A percentile compares a stretch with the other conserved stretches of the same genome.
phyloP scores from a whole-genome alignment of 228 moss, liverwort and hornwort species.

The Sphagnum fallax region DNA sequence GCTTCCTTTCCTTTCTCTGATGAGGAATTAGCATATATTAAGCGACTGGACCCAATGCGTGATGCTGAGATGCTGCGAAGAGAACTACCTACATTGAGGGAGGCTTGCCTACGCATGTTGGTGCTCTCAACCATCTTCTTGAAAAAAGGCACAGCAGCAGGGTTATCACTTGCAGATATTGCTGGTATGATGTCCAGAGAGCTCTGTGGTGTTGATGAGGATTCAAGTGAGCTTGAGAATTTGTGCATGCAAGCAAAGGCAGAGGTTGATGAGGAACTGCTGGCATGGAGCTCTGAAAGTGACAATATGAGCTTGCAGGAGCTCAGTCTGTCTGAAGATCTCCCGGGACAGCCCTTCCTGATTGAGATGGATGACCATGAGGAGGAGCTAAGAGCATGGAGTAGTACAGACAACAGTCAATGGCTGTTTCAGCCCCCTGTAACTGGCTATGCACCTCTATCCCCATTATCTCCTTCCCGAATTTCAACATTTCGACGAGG shows the following conservation, averaged over 20 bases:
- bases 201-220: slow-evolving; percentile 76
- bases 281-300: slow-evolving; percentile 22
- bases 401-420: slow-evolving; percentile 16
- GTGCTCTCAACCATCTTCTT: slow-evolving; percentile 72
- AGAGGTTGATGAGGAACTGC: slow-evolving; percentile 30
- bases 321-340: slow-evolving; percentile 19
- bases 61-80: slow-evolving; percentile 55
- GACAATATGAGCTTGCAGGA: slow-evolving; percentile 22
- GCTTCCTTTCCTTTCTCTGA: slow-evolving; percentile 83
- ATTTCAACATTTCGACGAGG: slow-evolving; percentile 26
- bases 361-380: slow-evolving; percentile 67
- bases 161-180: slow-evolving; percentile 74
- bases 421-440: slow-evolving; percentile 25
- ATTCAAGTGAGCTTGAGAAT: slow-evolving; percentile 75
- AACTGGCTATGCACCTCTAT: slow-evolving; percentile 21
- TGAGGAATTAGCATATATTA: slow-evolving; percentile 79
- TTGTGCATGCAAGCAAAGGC: slow-evolving; percentile 55
- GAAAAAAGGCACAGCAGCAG: slow-evolving; percentile 65
- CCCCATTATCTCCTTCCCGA: slow-evolving; percentile 35
- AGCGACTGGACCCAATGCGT: slow-evolving; percentile 40
- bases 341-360: slow-evolving; percentile 36
- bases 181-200: slow-evolving; percentile 95
- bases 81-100: slow-evolving; percentile 72
- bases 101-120: slow-evolving; percentile 71
- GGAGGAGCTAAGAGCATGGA: slow-evolving; percentile 28